phyloP scores from a whole-genome alignment of 2,329 filamentous ascomycete species.

The Xylariaceae sp. region DNA sequence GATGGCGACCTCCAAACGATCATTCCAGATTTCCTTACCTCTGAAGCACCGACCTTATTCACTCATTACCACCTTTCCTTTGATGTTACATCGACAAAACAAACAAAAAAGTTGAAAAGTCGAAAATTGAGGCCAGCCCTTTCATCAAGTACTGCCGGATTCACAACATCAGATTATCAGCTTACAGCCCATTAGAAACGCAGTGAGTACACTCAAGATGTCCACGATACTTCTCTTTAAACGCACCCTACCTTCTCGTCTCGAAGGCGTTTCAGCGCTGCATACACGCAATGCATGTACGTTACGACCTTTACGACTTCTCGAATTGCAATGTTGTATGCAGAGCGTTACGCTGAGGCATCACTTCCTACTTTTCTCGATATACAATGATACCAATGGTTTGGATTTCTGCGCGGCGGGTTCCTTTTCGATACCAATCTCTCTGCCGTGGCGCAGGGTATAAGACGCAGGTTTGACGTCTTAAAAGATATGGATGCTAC shows the following conservation, averaged over 20 bases:
- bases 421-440: conserved; percentile 26
- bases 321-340: neutral
- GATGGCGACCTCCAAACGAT: conserved; percentile 7
- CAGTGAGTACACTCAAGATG: neutral
- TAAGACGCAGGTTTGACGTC: conserved; percentile 8
- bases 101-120: conserved; percentile 18
- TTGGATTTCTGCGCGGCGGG: conserved; percentile 13
- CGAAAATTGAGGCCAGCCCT: conserved; percentile 12
- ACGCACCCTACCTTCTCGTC: neutral
- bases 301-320: conserved; percentile 8
- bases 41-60: conserved; percentile 25
- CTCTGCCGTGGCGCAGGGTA: conserved; percentile 11
- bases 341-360: neutral
- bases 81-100: conserved; percentile 12
- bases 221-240: neutral
- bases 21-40: conserved; percentile 21
- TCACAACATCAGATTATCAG: conserved; percentile 3
- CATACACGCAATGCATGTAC: conserved; percentile 9
- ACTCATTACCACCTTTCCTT: conserved; percentile 29
- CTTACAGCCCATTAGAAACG: neutral
- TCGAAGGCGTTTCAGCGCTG: conserved; percentile 2
- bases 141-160: conserved; percentile 10
- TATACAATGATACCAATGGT: conserved; percentile 24
- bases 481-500: conserved; percentile 3
- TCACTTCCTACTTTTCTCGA: conserved; percentile 15